These are phyloP conservation scores for Elsinoe ampelina DNA, from an alignment of 2,329 filamentous ascomycete genomes.

Conservation along the genomic window DNA sequence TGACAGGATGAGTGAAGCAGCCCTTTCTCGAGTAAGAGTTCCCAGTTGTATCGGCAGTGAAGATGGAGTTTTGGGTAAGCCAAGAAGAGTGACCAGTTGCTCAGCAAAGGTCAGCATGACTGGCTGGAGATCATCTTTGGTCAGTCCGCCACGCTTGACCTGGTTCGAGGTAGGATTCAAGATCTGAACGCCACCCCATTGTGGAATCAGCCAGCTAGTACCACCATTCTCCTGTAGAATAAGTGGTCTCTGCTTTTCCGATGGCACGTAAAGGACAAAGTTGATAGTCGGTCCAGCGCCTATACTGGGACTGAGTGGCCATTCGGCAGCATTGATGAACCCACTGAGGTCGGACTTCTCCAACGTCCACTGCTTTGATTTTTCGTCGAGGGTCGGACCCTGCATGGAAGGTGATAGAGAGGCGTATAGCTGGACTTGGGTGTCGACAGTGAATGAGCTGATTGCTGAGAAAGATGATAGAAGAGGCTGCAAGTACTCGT, in stretches of 20 bases:
- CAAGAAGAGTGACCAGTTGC: slow-evolving; percentile 79
- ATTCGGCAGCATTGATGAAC: slow-evolving; percentile 96
- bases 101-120: slow-evolving; percentile 84
- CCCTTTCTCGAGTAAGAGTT: slow-evolving; percentile 74
- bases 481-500: slow-evolving; percentile 72
- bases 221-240: slow-evolving; percentile 49
- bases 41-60: slow-evolving; percentile 79
- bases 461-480: slow-evolving; percentile 70
- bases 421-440: slow-evolving; percentile 90
- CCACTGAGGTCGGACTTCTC: slow-evolving; percentile 80
- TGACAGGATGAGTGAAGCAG: slow-evolving; percentile 74
- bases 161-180: slow-evolving; percentile 46
- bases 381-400: slow-evolving; percentile 45
- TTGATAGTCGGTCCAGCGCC: slow-evolving; percentile 90
- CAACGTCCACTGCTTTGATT: slow-evolving; percentile 55
- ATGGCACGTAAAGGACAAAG: slow-evolving; percentile 84
- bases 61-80: slow-evolving; percentile 65
- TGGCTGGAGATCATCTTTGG: slow-evolving; percentile 58
- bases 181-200: slow-evolving; percentile 78
- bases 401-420: slow-evolving; percentile 54
- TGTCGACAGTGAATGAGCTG: slow-evolving; percentile 92
- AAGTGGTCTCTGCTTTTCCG: slow-evolving; percentile 53
- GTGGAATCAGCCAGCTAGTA: slow-evolving; percentile 86
- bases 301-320: slow-evolving; percentile 91
- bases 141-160: slow-evolving; percentile 38